A percentile compares a stretch with the other conserved stretches of the same genome.
Evolutionary conservation across 164 flowering plant genomes (phyloP).

Genomic region (Santalum album): DNA sequence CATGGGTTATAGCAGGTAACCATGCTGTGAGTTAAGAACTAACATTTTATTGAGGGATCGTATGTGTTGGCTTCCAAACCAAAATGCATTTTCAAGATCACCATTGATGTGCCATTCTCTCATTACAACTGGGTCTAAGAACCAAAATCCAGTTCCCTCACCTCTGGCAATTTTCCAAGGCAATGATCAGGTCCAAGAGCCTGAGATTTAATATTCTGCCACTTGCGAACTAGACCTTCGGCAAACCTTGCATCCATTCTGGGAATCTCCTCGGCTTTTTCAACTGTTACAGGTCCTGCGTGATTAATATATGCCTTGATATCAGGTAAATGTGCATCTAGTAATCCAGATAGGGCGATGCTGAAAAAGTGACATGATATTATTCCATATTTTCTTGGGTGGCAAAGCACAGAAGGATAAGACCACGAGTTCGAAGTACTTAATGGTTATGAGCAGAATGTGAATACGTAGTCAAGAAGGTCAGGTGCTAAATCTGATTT

Average conservation of each 20-base stretch:
- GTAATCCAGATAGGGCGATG: no score
- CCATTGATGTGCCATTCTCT: background rate
- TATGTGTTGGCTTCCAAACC: background rate
- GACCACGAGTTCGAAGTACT: no score
- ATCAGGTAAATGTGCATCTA: background rate
- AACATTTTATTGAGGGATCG: background rate
- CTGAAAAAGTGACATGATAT: no score
- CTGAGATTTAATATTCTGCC: slow-evolving; percentile 83
- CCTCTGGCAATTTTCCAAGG: slow-evolving; percentile 74
- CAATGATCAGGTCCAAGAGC: slow-evolving; percentile 87
- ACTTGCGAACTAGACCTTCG: slow-evolving; percentile 72
- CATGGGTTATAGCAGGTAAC: no score
- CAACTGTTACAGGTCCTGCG: slow-evolving; percentile 32
- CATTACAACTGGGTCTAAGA: background rate
- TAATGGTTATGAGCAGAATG: no score
- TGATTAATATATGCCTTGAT: background rate
- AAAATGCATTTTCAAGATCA: background rate
- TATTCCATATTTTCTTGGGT: no score
- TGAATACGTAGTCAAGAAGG: no score
- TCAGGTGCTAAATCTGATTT: no score
- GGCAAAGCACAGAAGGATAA: no score
- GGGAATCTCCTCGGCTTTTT: slow-evolving; percentile 36
- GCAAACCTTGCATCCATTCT: slow-evolving; percentile 95
- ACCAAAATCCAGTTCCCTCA: slow-evolving; percentile 13
- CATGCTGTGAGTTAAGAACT: no score